Evolutionary conservation across 1,139 yeast genomes (phyloP).

Genomic region (Neolecta irregularis): DNA sequence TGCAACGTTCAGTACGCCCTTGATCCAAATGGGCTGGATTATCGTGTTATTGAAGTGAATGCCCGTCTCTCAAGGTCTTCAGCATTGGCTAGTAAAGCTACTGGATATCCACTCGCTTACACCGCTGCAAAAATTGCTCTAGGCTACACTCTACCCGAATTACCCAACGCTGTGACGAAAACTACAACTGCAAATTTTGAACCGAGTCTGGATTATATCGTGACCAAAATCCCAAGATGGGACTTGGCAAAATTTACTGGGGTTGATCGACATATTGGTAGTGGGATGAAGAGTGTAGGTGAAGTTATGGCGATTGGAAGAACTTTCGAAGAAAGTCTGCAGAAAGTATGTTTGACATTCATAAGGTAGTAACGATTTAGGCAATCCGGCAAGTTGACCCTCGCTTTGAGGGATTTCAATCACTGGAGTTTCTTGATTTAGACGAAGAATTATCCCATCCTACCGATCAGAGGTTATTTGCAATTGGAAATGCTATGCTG

Average conservation of each 20-base stretch:
- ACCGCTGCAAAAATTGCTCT: slow-evolving; percentile 96
- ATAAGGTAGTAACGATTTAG: no score
- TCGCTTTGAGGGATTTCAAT: slow-evolving; percentile 80
- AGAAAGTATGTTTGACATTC: no score
- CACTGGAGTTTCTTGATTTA: slow-evolving; percentile 62
- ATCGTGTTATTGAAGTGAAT: slow-evolving; percentile 92
- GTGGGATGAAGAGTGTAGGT: slow-evolving; percentile 97
- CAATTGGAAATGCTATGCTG: slow-evolving; percentile 89
- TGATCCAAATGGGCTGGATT: slow-evolving; percentile 88
- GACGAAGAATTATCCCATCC: slow-evolving; percentile 76
- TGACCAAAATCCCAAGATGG: slow-evolving; percentile 97
- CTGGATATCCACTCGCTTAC: slow-evolving; percentile 96
- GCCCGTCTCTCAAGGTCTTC: slow-evolving; percentile 96
- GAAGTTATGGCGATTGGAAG: slow-evolving; percentile 99
- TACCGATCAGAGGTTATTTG: slow-evolving; percentile 95
- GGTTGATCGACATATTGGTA: slow-evolving; percentile 82
- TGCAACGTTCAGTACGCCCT: slow-evolving; percentile 96
- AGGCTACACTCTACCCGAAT: slow-evolving; percentile 85
- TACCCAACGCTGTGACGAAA: slow-evolving; percentile 92
- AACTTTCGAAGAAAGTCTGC: slow-evolving; percentile 93
- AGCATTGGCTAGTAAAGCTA: slow-evolving; percentile 94
- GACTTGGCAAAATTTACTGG: slow-evolving; percentile 90
- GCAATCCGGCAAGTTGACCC: slow-evolving; percentile 97
- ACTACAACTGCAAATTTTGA: slow-evolving; percentile 93
- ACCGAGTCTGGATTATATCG: slow-evolving; percentile 92